A percentile compares a stretch with the other conserved stretches of the same genome.
These are phyloP conservation scores for Zymoseptoria crescenta DNA, from an alignment of 2,329 filamentous ascomycete genomes.

Conservation along the genomic window DNA sequence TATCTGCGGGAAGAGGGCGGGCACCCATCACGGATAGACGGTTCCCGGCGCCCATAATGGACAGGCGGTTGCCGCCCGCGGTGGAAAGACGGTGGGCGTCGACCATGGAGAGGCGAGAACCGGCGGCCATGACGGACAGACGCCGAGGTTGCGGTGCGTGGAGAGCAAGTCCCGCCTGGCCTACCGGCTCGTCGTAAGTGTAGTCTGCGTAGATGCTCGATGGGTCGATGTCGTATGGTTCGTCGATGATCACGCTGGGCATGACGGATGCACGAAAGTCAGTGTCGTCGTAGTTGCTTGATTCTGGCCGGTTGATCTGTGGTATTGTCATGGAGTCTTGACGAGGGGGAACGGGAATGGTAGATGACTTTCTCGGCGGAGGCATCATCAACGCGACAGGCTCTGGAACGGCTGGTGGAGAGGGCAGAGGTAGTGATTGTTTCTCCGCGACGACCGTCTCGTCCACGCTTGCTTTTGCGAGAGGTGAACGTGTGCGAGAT, in stretches of 20 bases:
- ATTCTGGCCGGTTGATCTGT: conserved; percentile 15
- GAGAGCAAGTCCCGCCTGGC: conserved; percentile 4
- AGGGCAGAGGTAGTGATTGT: conserved; percentile 3
- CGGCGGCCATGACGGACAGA: conserved; percentile 1
- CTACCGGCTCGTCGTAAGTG: conserved; percentile 13
- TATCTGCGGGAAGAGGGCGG: conserved; percentile 79
- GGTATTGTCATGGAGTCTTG: conserved; percentile 17
- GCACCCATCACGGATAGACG: conserved; percentile 53
- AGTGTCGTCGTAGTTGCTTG: conserved; percentile 25
- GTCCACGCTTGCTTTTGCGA: conserved; percentile 13
- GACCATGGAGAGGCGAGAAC: not conserved
- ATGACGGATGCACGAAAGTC: conserved; percentile 9
- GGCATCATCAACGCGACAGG: conserved; percentile 15
- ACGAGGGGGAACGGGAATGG: conserved; percentile 14
- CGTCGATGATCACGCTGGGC: conserved; percentile 14
- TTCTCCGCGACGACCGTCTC: conserved; percentile 13
- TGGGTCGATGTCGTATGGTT: conserved; percentile 23
- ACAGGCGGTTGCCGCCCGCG: not conserved
- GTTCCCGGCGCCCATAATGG: conserved; percentile 9
- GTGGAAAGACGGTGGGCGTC: not conserved
- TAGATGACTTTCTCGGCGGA: conserved; percentile 7
- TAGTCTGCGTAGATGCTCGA: conserved; percentile 20
- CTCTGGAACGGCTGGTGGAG: conserved; percentile 9
- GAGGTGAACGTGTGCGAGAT: not conserved
- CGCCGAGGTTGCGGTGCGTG: conserved; percentile 7